A percentile compares a stretch with the other conserved stretches of the same genome.
Evolutionary conservation across 169 alveolate species (phyloP).

Genomic region (Plasmodium gaboni): DNA sequence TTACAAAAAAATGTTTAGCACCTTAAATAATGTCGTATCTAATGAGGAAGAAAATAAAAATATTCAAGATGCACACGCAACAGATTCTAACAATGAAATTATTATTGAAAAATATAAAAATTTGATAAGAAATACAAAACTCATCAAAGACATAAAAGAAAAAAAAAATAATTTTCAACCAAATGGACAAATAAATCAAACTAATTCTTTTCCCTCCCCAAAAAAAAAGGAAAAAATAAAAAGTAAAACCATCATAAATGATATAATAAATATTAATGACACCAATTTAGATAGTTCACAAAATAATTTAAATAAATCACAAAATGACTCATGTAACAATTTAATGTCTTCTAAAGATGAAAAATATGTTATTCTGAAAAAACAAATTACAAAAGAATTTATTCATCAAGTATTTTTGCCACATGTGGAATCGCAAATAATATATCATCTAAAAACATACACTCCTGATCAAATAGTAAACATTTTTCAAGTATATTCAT

Average conservation of each 20-base stretch:
- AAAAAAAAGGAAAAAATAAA: background rate
- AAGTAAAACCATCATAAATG: background rate
- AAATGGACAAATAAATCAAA: too few relatives aligned
- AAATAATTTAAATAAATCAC: too few relatives aligned
- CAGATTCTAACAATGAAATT: constrained; percentile 11
- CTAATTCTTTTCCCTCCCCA: background rate
- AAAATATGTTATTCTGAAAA: constrained; percentile 65
- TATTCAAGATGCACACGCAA: too few relatives aligned
- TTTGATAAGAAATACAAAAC: constrained; percentile 12
- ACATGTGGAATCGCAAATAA: constrained; percentile 74
- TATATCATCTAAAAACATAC: constrained; percentile 60
- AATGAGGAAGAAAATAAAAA: too few relatives aligned
- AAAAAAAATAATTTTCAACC: background rate
- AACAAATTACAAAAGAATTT: constrained; percentile 66
- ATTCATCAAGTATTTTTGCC: constrained; percentile 68
- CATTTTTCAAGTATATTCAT: constrained; percentile 50
- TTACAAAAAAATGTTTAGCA: too few relatives aligned
- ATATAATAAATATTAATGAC: background rate
- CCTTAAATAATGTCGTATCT: too few relatives aligned
- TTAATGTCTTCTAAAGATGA: constrained; percentile 16
- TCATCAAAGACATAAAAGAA: background rate
- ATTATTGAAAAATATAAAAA: constrained; percentile 46
- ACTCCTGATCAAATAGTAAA: constrained; percentile 73
- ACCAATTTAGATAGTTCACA: too few relatives aligned
- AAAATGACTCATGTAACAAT: background rate